Base-by-base conservation (phyloP, 2,329 filamentous ascomycete species). In the Rachicladosporium sp. region DNA sequence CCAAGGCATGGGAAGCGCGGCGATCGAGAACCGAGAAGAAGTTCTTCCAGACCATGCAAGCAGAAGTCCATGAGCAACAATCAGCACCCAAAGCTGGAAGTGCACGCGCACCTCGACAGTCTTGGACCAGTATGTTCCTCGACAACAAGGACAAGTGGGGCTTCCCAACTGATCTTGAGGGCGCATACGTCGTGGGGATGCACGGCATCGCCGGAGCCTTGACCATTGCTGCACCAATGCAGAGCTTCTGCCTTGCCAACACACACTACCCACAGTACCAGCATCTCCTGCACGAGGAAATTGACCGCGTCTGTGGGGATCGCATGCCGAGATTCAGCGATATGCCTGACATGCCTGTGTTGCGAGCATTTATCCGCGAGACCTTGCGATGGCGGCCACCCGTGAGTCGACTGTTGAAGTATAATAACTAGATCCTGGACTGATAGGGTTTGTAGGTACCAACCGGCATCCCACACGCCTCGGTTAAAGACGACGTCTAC, bases 311-410 rank as follows among this genome's bases (percentile, higher is more conserved):
- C 1, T 73, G 70, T 40, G 71, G 71, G 10, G 64, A 71, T 42
- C 63, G 68, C 12, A 63, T 75, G 58, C 73, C 73, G 0, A 67
- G 57, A 10, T 63, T 69, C 29, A 57, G 60, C 6, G 70, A 77
- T 48, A 68, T 66, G 46, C 56, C 67, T 2, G 55, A 66, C 10
- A 56, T 77, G 12, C 73, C 73, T 1, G 71, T 63, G 0, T 63
- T 76, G 7, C 61, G 72, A 10, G 73, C 73, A 1, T 70, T 70
- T 32, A 56, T 76, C 19, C 74, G 76, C 54, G 74, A 78, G 56
- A 71, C 69, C 10, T 52, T 74, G n/a, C 60, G 73, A 33, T 76
- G 73, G 73, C 61, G 71, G 37, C 73, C 72, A 4, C 66, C 70
- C 29, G 69, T 73, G 4, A 27, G 23, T 27, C 4, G 8, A 7